Percentiles rank a stretch among this genome's conserved stretches.
Evolutionary conservation across 164 flowering plant genomes (phyloP).

Genomic region (Aristolochia fimbriata): DNA sequence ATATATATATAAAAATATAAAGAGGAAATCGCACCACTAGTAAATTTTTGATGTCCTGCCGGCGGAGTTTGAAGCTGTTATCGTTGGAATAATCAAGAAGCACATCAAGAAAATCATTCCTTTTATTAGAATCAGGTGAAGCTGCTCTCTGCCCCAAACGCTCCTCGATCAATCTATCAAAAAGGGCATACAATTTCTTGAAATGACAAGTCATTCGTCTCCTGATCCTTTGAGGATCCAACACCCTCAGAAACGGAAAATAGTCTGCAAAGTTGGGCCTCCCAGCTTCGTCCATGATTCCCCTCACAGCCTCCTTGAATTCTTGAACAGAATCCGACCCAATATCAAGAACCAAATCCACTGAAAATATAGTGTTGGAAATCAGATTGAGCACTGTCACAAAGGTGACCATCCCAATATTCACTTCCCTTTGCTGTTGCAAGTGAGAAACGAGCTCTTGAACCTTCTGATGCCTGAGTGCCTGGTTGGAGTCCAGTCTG

Average conservation of each 20-base stretch:
- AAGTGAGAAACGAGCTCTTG: constrained; percentile 13
- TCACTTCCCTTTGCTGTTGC: constrained; percentile 4
- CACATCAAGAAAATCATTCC: constrained; percentile 7
- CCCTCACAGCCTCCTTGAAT: constrained; percentile 9
- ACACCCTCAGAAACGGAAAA: constrained; percentile 5
- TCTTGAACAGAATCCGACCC: constrained; percentile 7
- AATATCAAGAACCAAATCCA: constrained; percentile 9
- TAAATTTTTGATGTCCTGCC: neutral
- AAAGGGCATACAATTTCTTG: neutral
- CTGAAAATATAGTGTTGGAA: constrained; percentile 16
- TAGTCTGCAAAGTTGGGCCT: constrained; percentile 10
- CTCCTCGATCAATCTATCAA: constrained; percentile 12
- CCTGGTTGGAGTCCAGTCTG: constrained; percentile 13
- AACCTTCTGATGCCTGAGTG: constrained; percentile 16
- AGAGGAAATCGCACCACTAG: neutral
- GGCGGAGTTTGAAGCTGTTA: neutral
- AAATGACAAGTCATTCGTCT: neutral
- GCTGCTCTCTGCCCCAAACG: neutral
- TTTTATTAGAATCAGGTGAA: neutral
- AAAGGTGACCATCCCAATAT: constrained; percentile 11
- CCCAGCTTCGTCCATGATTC: constrained; percentile 6
- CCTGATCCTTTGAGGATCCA: constrained; percentile 9
- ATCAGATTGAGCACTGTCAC: constrained; percentile 10
- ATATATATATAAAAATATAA: neutral
- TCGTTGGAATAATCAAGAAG: constrained; percentile 5